These are phyloP conservation scores for Pseudogymnoascus sp. DNA, from an alignment of 2,329 filamentous ascomycete genomes.

Conservation along the genomic window DNA sequence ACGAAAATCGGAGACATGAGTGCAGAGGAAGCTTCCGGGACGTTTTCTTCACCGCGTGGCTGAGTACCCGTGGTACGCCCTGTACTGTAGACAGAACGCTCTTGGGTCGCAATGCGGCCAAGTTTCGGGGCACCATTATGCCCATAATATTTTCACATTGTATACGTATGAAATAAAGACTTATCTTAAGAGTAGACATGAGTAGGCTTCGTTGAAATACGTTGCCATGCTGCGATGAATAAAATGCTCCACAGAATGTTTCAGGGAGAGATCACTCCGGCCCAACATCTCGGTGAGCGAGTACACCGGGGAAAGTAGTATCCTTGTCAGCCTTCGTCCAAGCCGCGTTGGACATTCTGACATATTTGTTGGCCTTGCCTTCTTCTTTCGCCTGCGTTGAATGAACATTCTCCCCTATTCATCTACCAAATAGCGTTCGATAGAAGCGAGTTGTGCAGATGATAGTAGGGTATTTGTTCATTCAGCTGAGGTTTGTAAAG, in stretches of 20 bases:
- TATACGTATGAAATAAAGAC: neutral
- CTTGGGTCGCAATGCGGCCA: neutral
- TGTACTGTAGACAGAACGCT: neutral
- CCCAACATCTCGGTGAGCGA: neutral
- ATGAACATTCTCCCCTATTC: neutral
- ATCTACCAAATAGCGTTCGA: neutral
- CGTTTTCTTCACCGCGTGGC: neutral
- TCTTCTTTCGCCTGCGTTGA: neutral
- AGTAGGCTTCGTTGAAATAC: neutral
- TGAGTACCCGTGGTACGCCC: neutral
- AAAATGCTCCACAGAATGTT: neutral
- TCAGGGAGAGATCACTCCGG: neutral
- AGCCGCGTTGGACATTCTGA: neutral
- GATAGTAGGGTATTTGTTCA: neutral
- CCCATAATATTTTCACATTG: neutral
- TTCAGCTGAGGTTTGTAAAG: neutral
- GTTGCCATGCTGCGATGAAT: neutral
- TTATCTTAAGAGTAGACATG: neutral
- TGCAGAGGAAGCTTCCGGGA: neutral
- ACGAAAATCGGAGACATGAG: too few species aligned
- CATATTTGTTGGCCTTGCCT: neutral
- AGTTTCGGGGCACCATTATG: neutral
- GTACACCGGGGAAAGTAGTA: neutral
- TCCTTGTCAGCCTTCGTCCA: neutral
- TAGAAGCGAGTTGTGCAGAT: neutral